Evolutionary conservation across 805 yeast species (phyloP).

Genomic region (Pichia pseudocactophila): DNA sequence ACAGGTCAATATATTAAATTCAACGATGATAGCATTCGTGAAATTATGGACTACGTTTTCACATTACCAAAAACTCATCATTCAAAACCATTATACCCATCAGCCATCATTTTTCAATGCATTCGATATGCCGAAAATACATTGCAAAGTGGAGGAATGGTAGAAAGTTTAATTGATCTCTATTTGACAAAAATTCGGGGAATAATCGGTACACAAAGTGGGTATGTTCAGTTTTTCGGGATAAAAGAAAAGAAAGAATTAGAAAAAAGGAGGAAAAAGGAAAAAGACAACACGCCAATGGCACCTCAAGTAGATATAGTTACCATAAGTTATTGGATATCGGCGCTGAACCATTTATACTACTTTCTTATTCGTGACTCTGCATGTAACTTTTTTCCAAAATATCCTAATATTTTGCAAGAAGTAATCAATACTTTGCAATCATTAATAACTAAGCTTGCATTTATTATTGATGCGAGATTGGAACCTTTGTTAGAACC

Average conservation of each 20-base stretch:
- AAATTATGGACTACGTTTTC: slow-evolving; percentile 40
- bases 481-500: slow-evolving; percentile 50
- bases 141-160: slow-evolving; percentile 45
- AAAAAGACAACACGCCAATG: slow-evolving; percentile 7
- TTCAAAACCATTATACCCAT: slow-evolving; percentile 50
- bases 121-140: slow-evolving; percentile 58
- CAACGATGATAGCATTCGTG: slow-evolving; percentile 47
- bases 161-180: slow-evolving; percentile 50
- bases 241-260: slow-evolving; percentile 18
- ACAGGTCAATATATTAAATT: slow-evolving; percentile 56
- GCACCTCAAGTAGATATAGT: slow-evolving; percentile 47
- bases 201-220: slow-evolving; percentile 51
- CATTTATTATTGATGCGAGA: slow-evolving; percentile 56
- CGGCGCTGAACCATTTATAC: slow-evolving; percentile 65
- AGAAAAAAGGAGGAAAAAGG: slow-evolving; percentile 12
- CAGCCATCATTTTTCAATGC: slow-evolving; percentile 61
- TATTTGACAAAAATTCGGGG: slow-evolving; percentile 55
- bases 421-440: slow-evolving; percentile 48
- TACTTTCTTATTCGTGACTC: slow-evolving; percentile 66
- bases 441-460: slow-evolving; percentile 54
- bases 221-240: slow-evolving; percentile 32
- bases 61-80: slow-evolving; percentile 36
- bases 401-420: slow-evolving; percentile 52
- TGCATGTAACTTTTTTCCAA: slow-evolving; percentile 40
- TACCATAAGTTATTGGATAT: slow-evolving; percentile 77